A percentile compares a stretch with the other conserved stretches of the same genome.
These are phyloP conservation scores for Blastobotrys arbuscula DNA, from an alignment of 1,139 yeast species.

Conservation along the genomic window DNA sequence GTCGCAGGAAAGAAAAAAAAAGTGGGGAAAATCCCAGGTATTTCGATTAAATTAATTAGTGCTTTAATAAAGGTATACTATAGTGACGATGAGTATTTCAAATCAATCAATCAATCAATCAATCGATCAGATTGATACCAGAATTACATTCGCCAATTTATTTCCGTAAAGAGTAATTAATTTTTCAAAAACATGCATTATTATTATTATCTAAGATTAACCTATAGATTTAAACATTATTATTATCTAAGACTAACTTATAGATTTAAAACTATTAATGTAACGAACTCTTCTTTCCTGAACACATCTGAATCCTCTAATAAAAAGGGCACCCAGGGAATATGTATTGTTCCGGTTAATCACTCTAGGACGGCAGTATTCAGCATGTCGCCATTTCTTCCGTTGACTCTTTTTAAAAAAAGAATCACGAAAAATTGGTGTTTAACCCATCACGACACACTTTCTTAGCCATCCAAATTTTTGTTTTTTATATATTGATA, in stretches of 20 bases:
- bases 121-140: no score
- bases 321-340: slow-evolving; percentile 13
- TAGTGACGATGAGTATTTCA: no score
- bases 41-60: no score
- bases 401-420: background rate
- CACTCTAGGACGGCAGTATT: slow-evolving; percentile 14
- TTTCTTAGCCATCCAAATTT: slow-evolving; percentile 3
- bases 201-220: no score
- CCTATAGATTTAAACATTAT: background rate
- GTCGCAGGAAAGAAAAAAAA: background rate
- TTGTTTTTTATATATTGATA: no score
- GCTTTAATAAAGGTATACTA: no score
- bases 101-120: no score
- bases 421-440: background rate
- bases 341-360: slow-evolving; percentile 17
- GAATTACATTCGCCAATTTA: no score
- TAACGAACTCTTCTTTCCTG: slow-evolving; percentile 17
- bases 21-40: no score
- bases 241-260: background rate
- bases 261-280: slow-evolving; percentile 8
- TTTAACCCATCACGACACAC: background rate
- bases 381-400: slow-evolving; percentile 2
- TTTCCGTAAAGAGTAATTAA: no score
- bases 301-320: slow-evolving; percentile 14
- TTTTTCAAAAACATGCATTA: no score